Base-by-base conservation (phyloP, 345 rosid genomes). In the Cardiospermum halicacabum region DNA sequence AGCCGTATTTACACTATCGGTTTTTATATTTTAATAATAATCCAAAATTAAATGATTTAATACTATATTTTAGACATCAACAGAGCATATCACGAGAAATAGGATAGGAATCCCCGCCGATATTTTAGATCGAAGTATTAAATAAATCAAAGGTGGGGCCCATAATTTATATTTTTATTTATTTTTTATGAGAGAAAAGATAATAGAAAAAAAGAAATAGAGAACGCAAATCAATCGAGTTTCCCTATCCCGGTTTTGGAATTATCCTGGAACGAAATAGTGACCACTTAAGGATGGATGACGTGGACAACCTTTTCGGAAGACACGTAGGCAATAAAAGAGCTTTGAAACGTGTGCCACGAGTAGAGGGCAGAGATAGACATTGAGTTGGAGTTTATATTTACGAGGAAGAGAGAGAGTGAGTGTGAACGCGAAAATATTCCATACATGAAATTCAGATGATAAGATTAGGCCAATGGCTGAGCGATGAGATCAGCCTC, bases 161-260 rank as follows among this genome's bases (percentile, higher is more conserved):
- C 62, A 11, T 11, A 28, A 3, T 1, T 40, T 43, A 61, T 43
- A 61, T 42, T 51, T 15, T 3, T n/a, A 30, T 9, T 21, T 15
- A 3, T 19, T 45, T 65, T 65, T 53, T 53, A 43, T 24, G 62
- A 54, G n/a, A 11, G 4, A 22, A 25, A 28, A 60, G 26, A 9
- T 9, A 5, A 47, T 56, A 12, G 57, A 60, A 21, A 5, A 48
- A 22, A 6, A 56, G 72, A 5, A 48, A 22, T 11, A 56, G 72
- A 69, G 72, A 50, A 68, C 32, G 65, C 15, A 37, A 58, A 4
- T 34, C 0, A 24, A 13, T 42, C 25, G 16, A 16, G 72, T 47
- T 50, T 73, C 76, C 69, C 34, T 73, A 63, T 73, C 77, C 61
- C 11, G 40, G 43, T 2, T 42, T 68, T 73, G 69, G 65, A 30